These are phyloP conservation scores for Lasiosphaeria hispida DNA, from an alignment of 495 filamentous ascomycete species.

Conservation along the genomic window DNA sequence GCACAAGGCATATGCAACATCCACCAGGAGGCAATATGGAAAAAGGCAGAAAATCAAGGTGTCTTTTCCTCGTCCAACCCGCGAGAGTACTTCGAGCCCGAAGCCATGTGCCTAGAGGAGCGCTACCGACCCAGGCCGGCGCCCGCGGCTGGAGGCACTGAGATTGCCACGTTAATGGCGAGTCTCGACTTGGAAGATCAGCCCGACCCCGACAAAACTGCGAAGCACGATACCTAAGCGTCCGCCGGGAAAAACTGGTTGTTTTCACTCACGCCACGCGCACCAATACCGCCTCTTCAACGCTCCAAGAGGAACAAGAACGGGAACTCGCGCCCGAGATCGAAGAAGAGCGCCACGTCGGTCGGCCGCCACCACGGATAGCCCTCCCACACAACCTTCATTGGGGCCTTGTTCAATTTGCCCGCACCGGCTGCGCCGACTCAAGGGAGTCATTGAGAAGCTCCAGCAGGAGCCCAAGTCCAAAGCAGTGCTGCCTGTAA, in stretches of 20 bases:
- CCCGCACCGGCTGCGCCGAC: constrained; percentile 27
- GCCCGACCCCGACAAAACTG: neutral
- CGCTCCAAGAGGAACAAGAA: too few relatives aligned
- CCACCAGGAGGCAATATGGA: too few relatives aligned
- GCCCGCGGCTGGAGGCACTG: neutral
- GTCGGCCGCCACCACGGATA: too few relatives aligned
- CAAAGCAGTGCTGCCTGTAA: constrained; percentile 23
- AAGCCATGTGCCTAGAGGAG: constrained; percentile 27
- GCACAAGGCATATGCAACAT: too few relatives aligned
- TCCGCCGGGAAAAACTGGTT: too few relatives aligned
- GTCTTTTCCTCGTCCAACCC: constrained; percentile 31
- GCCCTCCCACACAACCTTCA: too few relatives aligned
- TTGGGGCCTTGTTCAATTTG: neutral
- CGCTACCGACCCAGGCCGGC: constrained; percentile 18
- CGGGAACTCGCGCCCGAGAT: too few relatives aligned
- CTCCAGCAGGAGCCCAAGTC: constrained; percentile 2
- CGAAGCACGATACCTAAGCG: too few relatives aligned
- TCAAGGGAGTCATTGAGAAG: constrained; percentile 42
- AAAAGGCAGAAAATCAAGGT: neutral
- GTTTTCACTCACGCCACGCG: too few relatives aligned
- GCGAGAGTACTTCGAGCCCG: constrained; percentile 43
- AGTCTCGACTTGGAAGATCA: neutral
- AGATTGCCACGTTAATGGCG: neutral
- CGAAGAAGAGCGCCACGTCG: too few relatives aligned
- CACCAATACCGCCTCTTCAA: too few relatives aligned